These are phyloP conservation scores for Cytospora piceicola DNA, from an alignment of 2,329 filamentous ascomycete genomes.

Conservation along the genomic window DNA sequence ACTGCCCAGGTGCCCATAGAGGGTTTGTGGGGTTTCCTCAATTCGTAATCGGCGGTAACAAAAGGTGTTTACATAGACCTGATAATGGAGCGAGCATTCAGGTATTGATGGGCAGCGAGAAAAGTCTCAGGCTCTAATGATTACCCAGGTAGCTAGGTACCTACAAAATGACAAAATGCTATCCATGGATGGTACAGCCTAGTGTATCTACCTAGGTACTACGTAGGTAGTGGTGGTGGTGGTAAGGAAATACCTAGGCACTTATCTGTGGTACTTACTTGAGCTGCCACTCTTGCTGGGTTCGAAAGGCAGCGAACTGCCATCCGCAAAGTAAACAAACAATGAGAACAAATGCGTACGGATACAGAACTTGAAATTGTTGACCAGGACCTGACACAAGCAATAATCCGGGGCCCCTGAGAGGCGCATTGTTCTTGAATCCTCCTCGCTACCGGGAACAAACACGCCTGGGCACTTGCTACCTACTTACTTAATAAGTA, in stretches of 20 bases:
- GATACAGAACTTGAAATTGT: background rate
- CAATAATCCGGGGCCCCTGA: background rate
- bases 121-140: background rate
- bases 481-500: no score
- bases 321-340: background rate
- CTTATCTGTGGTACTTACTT: slow-evolving; percentile 2
- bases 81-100: no score
- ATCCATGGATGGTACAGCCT: no score
- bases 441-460: no score
- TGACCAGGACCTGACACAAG: background rate
- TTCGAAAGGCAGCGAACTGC: background rate
- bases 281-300: background rate
- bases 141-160: no score
- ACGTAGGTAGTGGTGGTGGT: slow-evolving; percentile 3
- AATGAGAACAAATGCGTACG: background rate
- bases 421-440: background rate
- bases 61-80: no score
- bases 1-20: background rate
- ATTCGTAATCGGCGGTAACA: no score
- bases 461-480: no score
- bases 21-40: no score
- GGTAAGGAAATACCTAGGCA: no score
- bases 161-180: no score
- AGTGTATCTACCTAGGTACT: background rate
- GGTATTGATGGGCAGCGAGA: slow-evolving; percentile 1